Conservation (phyloP, 768 basidiomycete genomes). For the Psilocybe cyanescens region DNA sequence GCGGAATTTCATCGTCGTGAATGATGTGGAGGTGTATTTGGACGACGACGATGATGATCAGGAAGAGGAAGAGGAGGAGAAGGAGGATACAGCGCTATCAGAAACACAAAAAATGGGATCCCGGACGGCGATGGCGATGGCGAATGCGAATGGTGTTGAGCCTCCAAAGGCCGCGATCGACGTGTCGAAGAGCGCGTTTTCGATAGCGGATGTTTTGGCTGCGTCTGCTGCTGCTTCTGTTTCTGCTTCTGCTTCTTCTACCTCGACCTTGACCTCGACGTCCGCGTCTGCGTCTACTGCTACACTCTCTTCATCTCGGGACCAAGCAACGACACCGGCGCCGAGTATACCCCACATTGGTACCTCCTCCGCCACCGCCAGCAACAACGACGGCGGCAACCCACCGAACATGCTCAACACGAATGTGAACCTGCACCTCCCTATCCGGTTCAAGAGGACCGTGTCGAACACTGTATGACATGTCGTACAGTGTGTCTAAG, state of each 20-base stretch:
- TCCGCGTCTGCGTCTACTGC: not conserved
- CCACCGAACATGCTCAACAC: not conserved
- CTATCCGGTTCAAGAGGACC: not conserved
- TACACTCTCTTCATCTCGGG: too few relatives aligned
- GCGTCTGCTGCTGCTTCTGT: not conserved
- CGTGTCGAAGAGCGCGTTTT: not conserved
- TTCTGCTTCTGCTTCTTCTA: not conserved
- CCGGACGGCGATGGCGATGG: not conserved
- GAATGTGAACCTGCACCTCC: constrained; percentile 4
- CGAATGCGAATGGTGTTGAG: too few relatives aligned
- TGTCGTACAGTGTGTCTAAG: too few relatives aligned
- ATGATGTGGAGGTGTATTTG: constrained; percentile 43
- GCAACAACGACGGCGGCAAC: not conserved
- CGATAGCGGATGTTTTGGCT: not conserved
- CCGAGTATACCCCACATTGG: not conserved
- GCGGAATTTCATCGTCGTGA: constrained; percentile 40
- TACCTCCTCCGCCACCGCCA: too few relatives aligned
- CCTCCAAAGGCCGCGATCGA: too few relatives aligned
- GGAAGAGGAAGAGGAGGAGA: not conserved
- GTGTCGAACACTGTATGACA: not conserved
- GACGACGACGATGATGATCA: constrained; percentile 29
- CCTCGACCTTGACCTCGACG: not conserved
- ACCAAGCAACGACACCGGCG: not conserved
- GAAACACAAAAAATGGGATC: not conserved
- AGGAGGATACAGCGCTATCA: constrained; percentile 4